These are phyloP conservation scores for Chrysochromulina parva DNA, from an alignment of 78 protist species.

Conservation along the genomic window DNA sequence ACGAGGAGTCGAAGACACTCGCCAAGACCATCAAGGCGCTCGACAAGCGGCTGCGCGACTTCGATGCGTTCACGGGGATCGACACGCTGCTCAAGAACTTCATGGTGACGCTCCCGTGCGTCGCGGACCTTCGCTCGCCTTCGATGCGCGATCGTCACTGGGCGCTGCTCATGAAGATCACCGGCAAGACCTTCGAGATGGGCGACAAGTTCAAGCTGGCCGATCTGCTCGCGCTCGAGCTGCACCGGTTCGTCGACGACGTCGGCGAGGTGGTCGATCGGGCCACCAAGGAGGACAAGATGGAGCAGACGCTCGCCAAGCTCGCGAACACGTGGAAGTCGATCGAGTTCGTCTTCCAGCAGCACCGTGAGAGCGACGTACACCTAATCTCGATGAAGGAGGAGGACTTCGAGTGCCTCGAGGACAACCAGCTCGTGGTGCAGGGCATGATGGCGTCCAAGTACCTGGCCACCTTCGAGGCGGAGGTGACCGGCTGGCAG, in stretches of 20 bases:
- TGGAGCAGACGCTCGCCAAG: constrained; percentile 40
- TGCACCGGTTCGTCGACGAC: constrained; percentile 61
- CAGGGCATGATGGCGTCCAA: constrained; percentile 49
- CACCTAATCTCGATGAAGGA: constrained; percentile 37
- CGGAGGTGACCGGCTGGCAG: constrained; percentile 44
- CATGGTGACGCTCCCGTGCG: constrained; percentile 21
- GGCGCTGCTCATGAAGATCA: constrained; percentile 47
- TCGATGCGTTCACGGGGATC: constrained; percentile 22
- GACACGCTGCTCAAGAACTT: constrained; percentile 32
- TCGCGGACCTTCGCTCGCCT: constrained; percentile 54
- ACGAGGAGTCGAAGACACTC: constrained; percentile 16
- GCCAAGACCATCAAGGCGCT: not conserved
- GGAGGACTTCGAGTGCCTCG: constrained; percentile 53
- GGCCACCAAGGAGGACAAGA: constrained; percentile 54
- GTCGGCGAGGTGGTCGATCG: constrained; percentile 58
- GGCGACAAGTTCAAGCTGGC: constrained; percentile 51
- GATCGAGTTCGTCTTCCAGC: not conserved
- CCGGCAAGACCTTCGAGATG: constrained; percentile 28
- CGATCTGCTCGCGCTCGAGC: constrained; percentile 44
- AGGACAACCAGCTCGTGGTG: constrained; percentile 47
- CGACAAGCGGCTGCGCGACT: not conserved
- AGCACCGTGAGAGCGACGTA: constrained; percentile 29
- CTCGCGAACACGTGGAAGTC: not conserved
- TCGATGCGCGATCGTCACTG: constrained; percentile 68
- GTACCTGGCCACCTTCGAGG: constrained; percentile 45